Evolutionary conservation across 345 rosid species (phyloP).

Genomic region (Citrus medica): DNA sequence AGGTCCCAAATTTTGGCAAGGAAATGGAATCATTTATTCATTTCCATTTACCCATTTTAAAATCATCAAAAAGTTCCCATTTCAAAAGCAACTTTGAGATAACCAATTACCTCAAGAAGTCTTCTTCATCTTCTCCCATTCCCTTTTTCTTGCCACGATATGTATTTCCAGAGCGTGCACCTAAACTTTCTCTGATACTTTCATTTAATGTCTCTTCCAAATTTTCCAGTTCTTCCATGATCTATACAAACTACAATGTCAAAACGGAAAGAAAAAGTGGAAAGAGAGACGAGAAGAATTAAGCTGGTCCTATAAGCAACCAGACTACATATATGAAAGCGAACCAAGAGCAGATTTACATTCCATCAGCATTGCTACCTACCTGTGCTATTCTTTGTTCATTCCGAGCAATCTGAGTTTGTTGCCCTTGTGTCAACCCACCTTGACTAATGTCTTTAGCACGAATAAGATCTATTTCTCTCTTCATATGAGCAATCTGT

Average conservation of each 20-base stretch:
- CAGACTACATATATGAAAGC: neutral
- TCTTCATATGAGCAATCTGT: conserved; percentile 95
- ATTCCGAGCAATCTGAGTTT: conserved; percentile 97
- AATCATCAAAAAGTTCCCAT: conserved; percentile 4
- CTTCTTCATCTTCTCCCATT: conserved; percentile 60
- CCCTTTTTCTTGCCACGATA: conserved; percentile 55
- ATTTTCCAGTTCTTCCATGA: conserved; percentile 92
- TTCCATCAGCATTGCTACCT: neutral
- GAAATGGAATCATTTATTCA: neutral
- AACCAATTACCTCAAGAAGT: conserved; percentile 48
- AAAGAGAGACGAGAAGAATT: neutral
- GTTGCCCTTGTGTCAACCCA: conserved; percentile 97
- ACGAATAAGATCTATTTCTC: conserved; percentile 91
- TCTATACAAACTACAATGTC: conserved; percentile 32
- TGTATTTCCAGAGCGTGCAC: conserved; percentile 64
- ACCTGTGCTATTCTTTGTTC: conserved; percentile 91
- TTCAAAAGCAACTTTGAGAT: conserved; percentile 7
- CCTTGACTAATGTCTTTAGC: conserved; percentile 96
- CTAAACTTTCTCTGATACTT: conserved; percentile 89
- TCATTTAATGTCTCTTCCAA: conserved; percentile 95
- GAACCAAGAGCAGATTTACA: neutral
- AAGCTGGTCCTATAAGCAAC: neutral
- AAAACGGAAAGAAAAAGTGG: neutral
- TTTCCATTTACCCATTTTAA: neutral
- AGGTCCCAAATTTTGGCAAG: neutral